A percentile compares a stretch with the other conserved stretches of the same genome.
These are phyloP conservation scores for Sesbania bispinosa DNA, from an alignment of 306 rosid species.

Conservation along the genomic window DNA sequence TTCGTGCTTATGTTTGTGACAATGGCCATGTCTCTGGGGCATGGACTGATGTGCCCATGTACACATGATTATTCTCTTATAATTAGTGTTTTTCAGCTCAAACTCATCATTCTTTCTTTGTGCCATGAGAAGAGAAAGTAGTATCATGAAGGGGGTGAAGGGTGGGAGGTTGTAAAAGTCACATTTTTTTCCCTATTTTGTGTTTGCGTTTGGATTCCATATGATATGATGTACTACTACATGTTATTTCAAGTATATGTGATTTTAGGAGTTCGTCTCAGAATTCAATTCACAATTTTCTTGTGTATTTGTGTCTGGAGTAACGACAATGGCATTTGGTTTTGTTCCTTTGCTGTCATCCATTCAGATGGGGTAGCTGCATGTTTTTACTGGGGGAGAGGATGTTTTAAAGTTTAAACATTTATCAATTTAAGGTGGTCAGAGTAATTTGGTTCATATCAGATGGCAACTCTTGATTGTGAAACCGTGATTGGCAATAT, in stretches of 20 bases:
- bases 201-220: neutral
- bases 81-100: neutral
- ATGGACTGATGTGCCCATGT: slow-evolving; percentile 90
- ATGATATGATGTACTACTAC: neutral
- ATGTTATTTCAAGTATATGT: neutral
- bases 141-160: neutral
- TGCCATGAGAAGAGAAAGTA: too few relatives aligned
- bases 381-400: too few relatives aligned
- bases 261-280: neutral
- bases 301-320: too few relatives aligned
- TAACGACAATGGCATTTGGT: too few relatives aligned
- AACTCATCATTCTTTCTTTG: neutral
- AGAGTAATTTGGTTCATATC: neutral
- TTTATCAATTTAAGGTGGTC: neutral
- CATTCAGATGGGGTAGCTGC: too few relatives aligned
- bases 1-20: slow-evolving; percentile 87
- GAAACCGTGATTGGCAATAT: neutral
- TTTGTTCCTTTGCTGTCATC: neutral
- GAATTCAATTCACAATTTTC: neutral
- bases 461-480: neutral
- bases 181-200: neutral
- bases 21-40: slow-evolving; percentile 98
- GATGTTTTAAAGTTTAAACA: too few relatives aligned
- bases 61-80: slow-evolving; percentile 27
- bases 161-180: too few relatives aligned